Percentiles rank a stretch among this genome's conserved stretches.
These are phyloP conservation scores for Hymenoscyphus infarciens DNA, from an alignment of 2,329 filamentous ascomycete genomes.

Conservation along the genomic window DNA sequence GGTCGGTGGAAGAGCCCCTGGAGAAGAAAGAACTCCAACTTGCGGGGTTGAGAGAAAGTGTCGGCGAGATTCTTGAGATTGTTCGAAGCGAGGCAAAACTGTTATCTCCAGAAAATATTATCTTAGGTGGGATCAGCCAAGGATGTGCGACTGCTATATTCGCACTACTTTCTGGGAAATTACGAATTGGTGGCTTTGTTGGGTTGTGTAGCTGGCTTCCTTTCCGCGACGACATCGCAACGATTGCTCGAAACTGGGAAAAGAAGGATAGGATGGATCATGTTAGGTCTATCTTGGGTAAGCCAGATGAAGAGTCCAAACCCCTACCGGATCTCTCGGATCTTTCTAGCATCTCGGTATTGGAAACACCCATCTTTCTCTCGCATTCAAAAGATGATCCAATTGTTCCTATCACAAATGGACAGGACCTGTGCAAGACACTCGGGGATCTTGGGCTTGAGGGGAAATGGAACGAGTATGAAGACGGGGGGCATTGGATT, in stretches of 20 bases:
- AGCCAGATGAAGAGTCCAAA: no score
- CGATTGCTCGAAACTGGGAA: conserved; percentile 4
- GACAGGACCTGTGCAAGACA: conserved; percentile 36
- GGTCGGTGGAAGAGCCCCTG: conserved; percentile 40
- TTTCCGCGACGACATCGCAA: conserved; percentile 26
- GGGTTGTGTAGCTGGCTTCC: conserved; percentile 38
- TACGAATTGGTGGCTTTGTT: conserved; percentile 37
- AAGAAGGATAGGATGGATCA: not conserved
- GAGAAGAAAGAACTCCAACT: conserved; percentile 44
- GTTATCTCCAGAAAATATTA: conserved; percentile 38
- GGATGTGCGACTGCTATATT: conserved; percentile 42
- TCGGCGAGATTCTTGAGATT: conserved; percentile 35
- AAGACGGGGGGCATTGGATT: conserved; percentile 43
- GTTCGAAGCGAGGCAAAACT: conserved; percentile 37
- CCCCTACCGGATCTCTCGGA: no score
- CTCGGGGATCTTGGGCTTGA: conserved; percentile 39
- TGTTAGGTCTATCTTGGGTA: conserved; percentile 1
- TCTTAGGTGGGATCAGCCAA: conserved; percentile 47
- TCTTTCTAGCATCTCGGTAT: conserved; percentile 25
- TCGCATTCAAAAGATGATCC: conserved; percentile 46
- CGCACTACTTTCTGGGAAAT: conserved; percentile 35
- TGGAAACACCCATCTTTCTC: conserved; percentile 40
- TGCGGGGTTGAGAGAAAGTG: conserved; percentile 40
- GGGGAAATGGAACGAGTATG: conserved; percentile 43
- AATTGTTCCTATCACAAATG: conserved; percentile 39